Base-by-base conservation (phyloP, 2,329 filamentous ascomycete genomes). In the Neobulgaria alba region DNA sequence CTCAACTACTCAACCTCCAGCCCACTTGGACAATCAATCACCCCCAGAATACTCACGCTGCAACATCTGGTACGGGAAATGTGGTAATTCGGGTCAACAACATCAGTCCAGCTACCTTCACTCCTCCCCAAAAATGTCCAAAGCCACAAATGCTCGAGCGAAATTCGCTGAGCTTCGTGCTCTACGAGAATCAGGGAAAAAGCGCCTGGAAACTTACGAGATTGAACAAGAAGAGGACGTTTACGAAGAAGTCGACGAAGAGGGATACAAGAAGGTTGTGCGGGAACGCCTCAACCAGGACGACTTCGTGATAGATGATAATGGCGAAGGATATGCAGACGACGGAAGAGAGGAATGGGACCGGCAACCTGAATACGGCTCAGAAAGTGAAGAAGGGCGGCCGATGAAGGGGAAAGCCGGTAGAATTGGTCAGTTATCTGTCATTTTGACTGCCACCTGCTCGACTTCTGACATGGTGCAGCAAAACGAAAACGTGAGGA, bases 241-340 rank as follows among this genome's bases (percentile, higher is more conserved):
- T 33, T 98, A 96, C 67, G 92, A 96, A 49, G 89, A 94, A 57
- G 88, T 98, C 35, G 89, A 96, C 58, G 92, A 98, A 57, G 90
- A 92, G 57, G 85, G 85, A 38, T 98, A 98, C 71, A 95, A 95
- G 69, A 93, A 93, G 62, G 82, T 96, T 51, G 88, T 98, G 10
- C 78, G 92, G 31, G 79, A 82, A 41, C 82, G 92, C 34, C 71
- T 98, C 38, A 85, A 96, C 58, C 74, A 94, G 57, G 92, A 98
- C 56, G 92, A 98, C 66, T 98, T 98, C 57, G 90, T 98, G 38
- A 89, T 98, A 45, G 92, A 96, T 67, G 92, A 98, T 67, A 94
- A 95, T 67, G 90, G 90, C 57, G 87, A 90, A 60, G 90, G 92
- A 29, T 98, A 98, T 58, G 90, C 87, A 51, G 90, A 96, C 61